Evolutionary conservation across 257 asterid species (phyloP).

Genomic region (Salvia rosmarinus): DNA sequence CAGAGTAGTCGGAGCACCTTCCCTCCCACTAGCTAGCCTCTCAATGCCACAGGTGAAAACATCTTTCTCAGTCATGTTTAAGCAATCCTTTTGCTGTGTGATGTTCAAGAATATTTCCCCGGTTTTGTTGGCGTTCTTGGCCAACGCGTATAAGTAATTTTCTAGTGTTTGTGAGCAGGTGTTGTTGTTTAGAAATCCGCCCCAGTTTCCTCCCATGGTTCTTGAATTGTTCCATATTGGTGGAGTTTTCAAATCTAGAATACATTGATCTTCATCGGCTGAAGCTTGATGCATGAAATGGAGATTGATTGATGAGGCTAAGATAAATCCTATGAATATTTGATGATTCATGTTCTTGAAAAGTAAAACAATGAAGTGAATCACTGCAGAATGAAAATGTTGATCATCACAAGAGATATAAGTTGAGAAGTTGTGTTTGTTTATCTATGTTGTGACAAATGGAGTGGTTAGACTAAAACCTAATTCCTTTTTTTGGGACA

Average conservation of each 20-base stretch:
- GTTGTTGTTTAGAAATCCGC: constrained; percentile 46
- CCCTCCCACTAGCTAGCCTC: constrained; percentile 62
- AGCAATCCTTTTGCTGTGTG: constrained; percentile 50
- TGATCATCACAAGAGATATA: not conserved
- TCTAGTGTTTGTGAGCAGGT: constrained; percentile 45
- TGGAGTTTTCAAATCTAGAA: constrained; percentile 37
- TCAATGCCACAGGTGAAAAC: constrained; percentile 54
- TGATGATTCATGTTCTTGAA: constrained; percentile 37
- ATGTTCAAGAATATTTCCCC: constrained; percentile 50
- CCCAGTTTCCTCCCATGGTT: constrained; percentile 45
- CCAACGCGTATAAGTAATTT: constrained; percentile 50
- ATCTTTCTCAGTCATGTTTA: constrained; percentile 26
- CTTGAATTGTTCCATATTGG: constrained; percentile 39
- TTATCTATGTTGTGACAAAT: constrained; percentile 31
- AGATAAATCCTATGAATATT: not conserved
- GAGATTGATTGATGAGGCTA: constrained; percentile 30
- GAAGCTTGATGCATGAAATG: constrained; percentile 23
- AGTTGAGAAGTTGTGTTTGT: not conserved
- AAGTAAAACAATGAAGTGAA: not conserved
- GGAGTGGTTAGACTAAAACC: constrained; percentile 25
- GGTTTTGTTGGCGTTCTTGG: constrained; percentile 47
- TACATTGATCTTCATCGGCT: constrained; percentile 42
- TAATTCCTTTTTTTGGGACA: constrained; percentile 12
- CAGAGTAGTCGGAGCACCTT: constrained; percentile 63
- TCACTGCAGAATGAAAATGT: not conserved